Evolutionary conservation across 2,329 filamentous ascomycete species (phyloP).

Genomic region (Malbranchea cinnamomea): DNA sequence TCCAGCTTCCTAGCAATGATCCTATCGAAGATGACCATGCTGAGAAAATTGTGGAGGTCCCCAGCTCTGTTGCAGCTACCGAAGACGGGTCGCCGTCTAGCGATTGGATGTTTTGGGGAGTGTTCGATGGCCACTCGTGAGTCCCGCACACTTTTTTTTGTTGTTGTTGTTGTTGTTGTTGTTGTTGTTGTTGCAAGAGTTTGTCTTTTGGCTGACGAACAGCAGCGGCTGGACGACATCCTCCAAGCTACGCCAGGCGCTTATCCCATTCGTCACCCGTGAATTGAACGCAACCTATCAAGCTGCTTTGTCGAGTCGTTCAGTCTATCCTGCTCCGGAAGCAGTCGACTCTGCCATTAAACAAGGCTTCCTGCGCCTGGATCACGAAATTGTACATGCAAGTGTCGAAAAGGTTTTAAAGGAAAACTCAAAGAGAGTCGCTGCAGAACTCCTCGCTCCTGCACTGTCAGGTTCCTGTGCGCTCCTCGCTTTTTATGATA

Average conservation of each 20-base stretch:
- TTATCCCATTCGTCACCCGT: conserved; percentile 83
- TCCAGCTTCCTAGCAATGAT: conserved; percentile 89
- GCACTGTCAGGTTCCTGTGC: conserved; percentile 96
- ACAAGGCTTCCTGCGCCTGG: conserved; percentile 71
- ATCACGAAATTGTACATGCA: conserved; percentile 87
- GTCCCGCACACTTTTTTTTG: conserved; percentile 17
- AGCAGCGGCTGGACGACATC: conserved; percentile 90
- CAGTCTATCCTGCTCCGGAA: conserved; percentile 53
- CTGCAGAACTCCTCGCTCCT: conserved; percentile 80
- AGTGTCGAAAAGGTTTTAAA: conserved; percentile 86
- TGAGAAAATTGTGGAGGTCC: conserved; percentile 92
- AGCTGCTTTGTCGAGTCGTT: conserved; percentile 44
- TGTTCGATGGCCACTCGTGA: conserved; percentile 93
- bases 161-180: no score
- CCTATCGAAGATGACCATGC: conserved; percentile 97
- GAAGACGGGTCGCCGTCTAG: conserved; percentile 43
- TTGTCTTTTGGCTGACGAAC: conserved; percentile 13
- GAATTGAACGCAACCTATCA: conserved; percentile 91
- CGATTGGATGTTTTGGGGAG: conserved; percentile 99
- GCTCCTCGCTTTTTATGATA: conserved; percentile 91
- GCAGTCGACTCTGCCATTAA: conserved; percentile 87
- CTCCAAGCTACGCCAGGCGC: conserved; percentile 78
- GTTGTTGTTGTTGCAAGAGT: conserved; percentile 3
- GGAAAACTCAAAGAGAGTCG: conserved; percentile 74
- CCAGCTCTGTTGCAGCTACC: conserved; percentile 41